Evolutionary conservation across 768 basidiomycete genomes (phyloP), one percentile per base, ranked within the genome.

Genomic region (Suillus bovinus): DNA sequence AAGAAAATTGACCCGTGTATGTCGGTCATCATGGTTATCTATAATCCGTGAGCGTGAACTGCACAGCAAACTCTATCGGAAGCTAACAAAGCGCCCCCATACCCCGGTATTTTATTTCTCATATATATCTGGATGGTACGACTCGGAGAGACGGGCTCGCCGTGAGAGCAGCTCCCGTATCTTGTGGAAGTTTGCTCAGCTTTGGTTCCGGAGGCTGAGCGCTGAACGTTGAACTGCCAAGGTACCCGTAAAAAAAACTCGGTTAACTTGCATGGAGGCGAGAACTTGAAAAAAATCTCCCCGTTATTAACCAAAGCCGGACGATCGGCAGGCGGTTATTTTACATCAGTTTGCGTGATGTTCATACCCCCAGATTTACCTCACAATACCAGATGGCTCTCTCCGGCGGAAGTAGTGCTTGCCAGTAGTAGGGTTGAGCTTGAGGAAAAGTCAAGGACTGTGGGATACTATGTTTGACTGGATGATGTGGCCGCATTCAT

Each of bases 401-500:
- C 22, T 13, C n/a, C 11, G n/a, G 13, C 22, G n/a, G 5, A 44
- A n/a, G 11, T 20, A 44, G 42, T 20, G 2, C 78, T 88, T n/a
- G 86, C 86, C 5, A 72, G 22, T 31, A 44, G 39, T 38, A 27
- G 36, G n/a, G 14, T 39, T n/a, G 27, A n/a, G 10, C 29, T 27
- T 29, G 27, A 34, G 80, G 82, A 61, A 64, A 57, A 29, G 52
- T 70, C n/a, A 20, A 34, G 88, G 87, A 6, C 70, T 91, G 7
- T 62, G 72, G 11, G 68, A 86, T 65, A 87, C 89, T 16, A 29
- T 90, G 54, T 78, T 77, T 31, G 91, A 93, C 69, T 86, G 86
- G 87, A 88, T 85, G 72, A 88, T 93, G 29, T 93, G 90, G 87
- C 88, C 82, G 82, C 77, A n/a, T n/a, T n/a, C n/a, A n/a, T n/a